phyloP scores from a whole-genome alignment of 2,329 filamentous ascomycete genomes.

The Purpureocillium takamizusanense region DNA sequence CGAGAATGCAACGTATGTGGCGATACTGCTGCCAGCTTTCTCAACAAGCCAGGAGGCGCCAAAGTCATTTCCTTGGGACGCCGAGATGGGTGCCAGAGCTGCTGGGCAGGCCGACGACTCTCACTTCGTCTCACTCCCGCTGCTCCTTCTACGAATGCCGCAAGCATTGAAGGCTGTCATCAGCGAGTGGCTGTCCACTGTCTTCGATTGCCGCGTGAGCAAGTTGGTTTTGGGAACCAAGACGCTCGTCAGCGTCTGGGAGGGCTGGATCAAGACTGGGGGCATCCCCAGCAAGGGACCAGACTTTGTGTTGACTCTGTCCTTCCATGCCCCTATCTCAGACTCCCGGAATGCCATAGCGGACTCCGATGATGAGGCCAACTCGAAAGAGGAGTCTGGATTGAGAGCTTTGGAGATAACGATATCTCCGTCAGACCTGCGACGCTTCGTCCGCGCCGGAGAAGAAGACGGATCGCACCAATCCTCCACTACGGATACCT shows the following conservation, averaged over 20 bases:
- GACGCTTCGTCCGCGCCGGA: conserved; percentile 35
- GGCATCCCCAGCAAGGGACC: conserved; percentile 23
- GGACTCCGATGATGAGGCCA: conserved; percentile 10
- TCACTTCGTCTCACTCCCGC: conserved; percentile 38
- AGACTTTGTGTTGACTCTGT: conserved; percentile 42
- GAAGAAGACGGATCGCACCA: conserved; percentile 7
- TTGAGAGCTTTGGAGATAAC: conserved; percentile 41
- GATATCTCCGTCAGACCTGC: conserved; percentile 37
- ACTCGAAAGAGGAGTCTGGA: conserved; percentile 13
- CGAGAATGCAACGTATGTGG: conserved; percentile 42
- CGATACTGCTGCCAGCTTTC: conserved; percentile 37
- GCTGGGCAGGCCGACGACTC: conserved; percentile 6
- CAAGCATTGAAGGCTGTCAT: conserved; percentile 38
- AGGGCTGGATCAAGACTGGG: conserved; percentile 37
- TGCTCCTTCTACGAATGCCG: conserved; percentile 48
- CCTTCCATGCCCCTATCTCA: conserved; percentile 34
- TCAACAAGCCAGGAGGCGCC: conserved; percentile 6
- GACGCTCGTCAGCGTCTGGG: conserved; percentile 40
- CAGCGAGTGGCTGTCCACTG: conserved; percentile 39
- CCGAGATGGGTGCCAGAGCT: conserved; percentile 11
- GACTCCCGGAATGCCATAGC: conserved; percentile 2
- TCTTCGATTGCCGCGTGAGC: conserved; percentile 48
- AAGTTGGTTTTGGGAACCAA: conserved; percentile 39
- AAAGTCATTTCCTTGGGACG: neutral
- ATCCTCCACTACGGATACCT: conserved; percentile 9